Evolutionary conservation across 108 stramenopile species (phyloP).

Genomic region (Asterionellopsis glacialis): DNA sequence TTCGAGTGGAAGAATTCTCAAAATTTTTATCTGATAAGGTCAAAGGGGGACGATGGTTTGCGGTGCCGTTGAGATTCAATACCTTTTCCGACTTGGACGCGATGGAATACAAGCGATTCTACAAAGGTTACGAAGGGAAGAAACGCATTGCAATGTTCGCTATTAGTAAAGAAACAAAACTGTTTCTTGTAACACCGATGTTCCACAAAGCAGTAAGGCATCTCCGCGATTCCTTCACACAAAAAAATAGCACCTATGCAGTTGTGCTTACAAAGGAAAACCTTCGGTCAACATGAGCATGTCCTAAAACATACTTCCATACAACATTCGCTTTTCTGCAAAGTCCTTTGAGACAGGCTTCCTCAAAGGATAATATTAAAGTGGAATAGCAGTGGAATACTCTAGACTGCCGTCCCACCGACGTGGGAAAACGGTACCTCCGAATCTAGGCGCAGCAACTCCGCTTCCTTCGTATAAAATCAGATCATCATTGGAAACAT

Average conservation of each 20-base stretch:
- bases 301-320: too few relatives aligned
- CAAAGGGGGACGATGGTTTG: slow-evolving; percentile 40
- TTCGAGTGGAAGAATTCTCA: slow-evolving; percentile 47
- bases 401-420: background rate
- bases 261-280: slow-evolving; percentile 48
- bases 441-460: background rate
- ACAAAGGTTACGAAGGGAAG: slow-evolving; percentile 62
- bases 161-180: slow-evolving; percentile 45
- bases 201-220: slow-evolving; percentile 38
- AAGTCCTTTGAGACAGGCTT: background rate
- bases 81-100: slow-evolving; percentile 34
- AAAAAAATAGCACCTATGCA: slow-evolving; percentile 51
- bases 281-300: background rate
- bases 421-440: background rate
- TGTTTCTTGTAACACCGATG: slow-evolving; percentile 67
- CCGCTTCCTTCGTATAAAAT: background rate
- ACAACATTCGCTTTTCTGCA: background rate
- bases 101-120: slow-evolving; percentile 44
- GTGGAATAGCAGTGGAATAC: background rate
- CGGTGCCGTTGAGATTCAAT: slow-evolving; percentile 35
- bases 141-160: slow-evolving; percentile 61
- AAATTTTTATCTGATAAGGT: slow-evolving; percentile 54
- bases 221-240: slow-evolving; percentile 25
- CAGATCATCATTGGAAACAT: background rate
- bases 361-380: too few relatives aligned